Conservation (phyloP, 2,329 filamentous ascomycete genomes). For the Pyricularia sp. region DNA sequence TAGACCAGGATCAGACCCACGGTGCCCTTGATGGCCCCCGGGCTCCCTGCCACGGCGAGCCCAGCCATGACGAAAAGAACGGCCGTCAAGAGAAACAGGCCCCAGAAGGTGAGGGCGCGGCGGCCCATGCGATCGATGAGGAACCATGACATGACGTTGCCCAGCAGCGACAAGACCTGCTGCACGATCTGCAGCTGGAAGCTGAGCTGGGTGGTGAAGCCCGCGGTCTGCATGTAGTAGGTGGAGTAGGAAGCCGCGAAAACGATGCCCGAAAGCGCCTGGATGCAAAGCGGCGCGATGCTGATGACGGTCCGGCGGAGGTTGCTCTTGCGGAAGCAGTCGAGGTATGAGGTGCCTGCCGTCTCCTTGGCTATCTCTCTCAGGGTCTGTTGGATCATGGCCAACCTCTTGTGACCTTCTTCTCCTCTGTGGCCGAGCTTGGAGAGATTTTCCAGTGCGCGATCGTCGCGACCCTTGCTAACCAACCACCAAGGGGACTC, state of each 20-base stretch:
- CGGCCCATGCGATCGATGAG: constrained; percentile 27
- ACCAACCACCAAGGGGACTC: constrained; percentile 25
- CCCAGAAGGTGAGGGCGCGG: constrained; percentile 23
- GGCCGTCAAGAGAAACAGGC: constrained; percentile 22
- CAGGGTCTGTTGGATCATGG: constrained; percentile 15
- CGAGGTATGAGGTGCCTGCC: constrained; percentile 20
- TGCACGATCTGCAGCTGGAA: constrained; percentile 30
- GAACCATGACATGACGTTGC: constrained; percentile 30
- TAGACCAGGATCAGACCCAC: constrained; percentile 20
- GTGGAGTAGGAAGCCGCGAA: constrained; percentile 28
- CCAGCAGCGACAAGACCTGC: constrained; percentile 26
- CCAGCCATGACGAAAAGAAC: constrained; percentile 29
- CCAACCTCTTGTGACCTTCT: constrained; percentile 15
- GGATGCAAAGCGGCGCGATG: constrained; percentile 24
- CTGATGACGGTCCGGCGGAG: constrained; percentile 28
- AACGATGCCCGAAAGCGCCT: constrained; percentile 22
- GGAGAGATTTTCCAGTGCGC: constrained; percentile 20
- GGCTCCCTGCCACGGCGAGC: constrained; percentile 15
- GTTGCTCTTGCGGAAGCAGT: constrained; percentile 24
- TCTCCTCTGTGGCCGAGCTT: constrained; percentile 14
- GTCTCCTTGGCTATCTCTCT: constrained; percentile 19
- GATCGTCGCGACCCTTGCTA: constrained; percentile 17
- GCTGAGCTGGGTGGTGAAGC: constrained; percentile 23
- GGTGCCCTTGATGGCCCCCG: constrained; percentile 6
- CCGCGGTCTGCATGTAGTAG: constrained; percentile 32